Conservation (phyloP, 1,284 basidiomycete species). For the Lignosus rhinocerotis region DNA sequence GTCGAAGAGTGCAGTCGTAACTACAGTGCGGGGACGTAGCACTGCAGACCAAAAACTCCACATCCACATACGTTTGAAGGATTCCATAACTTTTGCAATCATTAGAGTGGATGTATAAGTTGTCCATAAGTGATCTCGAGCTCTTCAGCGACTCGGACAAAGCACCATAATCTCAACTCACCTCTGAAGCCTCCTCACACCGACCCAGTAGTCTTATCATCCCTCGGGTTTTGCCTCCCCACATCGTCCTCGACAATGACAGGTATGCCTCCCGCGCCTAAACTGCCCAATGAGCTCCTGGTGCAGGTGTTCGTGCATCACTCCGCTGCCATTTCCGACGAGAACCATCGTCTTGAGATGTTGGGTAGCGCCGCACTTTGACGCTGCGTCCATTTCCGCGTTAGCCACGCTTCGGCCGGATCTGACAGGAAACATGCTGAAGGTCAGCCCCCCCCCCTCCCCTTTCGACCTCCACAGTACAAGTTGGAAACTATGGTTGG, state of each 20-base stretch:
- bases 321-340: neutral
- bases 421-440: neutral
- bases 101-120: too few species aligned
- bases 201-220: neutral
- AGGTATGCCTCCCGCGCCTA: neutral
- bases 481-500: neutral
- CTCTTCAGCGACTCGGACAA: neutral
- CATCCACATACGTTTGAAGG: too few species aligned
- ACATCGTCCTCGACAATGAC: neutral
- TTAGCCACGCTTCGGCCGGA: neutral
- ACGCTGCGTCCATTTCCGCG: neutral
- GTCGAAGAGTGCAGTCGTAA: too few species aligned
- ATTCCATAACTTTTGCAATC: too few species aligned
- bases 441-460: neutral
- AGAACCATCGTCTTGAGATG: neutral
- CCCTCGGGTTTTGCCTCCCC: neutral
- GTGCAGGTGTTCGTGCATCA: neutral
- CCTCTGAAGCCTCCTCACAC: neutral
- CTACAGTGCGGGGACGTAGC: too few species aligned
- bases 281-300: neutral
- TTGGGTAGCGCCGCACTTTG: neutral
- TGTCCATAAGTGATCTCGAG: too few species aligned
- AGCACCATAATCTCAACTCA: neutral
- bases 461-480: too few species aligned
- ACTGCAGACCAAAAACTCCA: too few species aligned